phyloP scores from a whole-genome alignment of 106 monocot species.

The Dendrobium catenatum region DNA sequence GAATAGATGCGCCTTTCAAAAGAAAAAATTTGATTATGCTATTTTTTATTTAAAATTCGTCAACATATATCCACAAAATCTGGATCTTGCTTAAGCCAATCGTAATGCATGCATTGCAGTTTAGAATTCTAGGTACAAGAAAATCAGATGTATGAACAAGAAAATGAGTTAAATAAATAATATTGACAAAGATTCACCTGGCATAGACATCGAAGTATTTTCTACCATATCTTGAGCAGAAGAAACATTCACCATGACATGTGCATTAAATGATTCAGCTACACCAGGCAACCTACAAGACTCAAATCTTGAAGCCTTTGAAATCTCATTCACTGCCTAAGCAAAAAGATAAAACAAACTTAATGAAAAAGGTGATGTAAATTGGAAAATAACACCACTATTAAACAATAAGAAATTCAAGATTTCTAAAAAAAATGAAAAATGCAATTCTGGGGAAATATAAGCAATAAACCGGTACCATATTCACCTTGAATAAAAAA shows the following conservation, averaged over 20 bases:
- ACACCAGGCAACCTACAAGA: constrained; percentile 33
- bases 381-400: background rate
- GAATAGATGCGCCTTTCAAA: too few relatives aligned
- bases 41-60: too few relatives aligned
- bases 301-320: constrained; percentile 60
- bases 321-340: constrained; percentile 81
- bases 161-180: constrained; percentile 1
- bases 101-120: background rate
- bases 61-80: background rate
- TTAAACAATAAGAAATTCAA: background rate
- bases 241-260: constrained; percentile 27
- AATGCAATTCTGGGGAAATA: background rate
- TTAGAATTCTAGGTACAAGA: background rate
- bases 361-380: background rate
- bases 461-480: background rate
- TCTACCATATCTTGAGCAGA: constrained; percentile 4
- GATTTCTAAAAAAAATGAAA: background rate
- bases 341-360: constrained; percentile 4
- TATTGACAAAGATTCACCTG: constrained; percentile 3
- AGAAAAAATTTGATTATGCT: too few relatives aligned
- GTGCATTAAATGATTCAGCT: constrained; percentile 33
- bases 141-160: background rate
- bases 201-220: constrained; percentile 1
- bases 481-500: background rate
- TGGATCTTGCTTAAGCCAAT: background rate